These are phyloP conservation scores for Ascochyta lentis DNA, from an alignment of 2,329 filamentous ascomycete genomes.

Conservation along the genomic window DNA sequence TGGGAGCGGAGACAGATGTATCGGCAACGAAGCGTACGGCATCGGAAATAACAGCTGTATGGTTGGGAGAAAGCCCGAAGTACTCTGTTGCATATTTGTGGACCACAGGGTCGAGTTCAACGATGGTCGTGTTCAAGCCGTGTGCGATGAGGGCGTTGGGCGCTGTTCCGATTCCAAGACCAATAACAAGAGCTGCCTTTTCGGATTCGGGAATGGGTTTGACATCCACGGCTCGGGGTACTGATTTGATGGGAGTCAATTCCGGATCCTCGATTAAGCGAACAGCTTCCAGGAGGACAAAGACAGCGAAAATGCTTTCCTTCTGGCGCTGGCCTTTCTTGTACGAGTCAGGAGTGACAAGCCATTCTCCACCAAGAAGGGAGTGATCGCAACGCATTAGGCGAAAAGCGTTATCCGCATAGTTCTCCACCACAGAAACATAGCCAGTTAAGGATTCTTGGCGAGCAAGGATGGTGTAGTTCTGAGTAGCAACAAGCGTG, in stretches of 20 bases:
- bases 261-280: slow-evolving; percentile 69
- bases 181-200: slow-evolving; percentile 84
- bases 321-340: slow-evolving; percentile 61
- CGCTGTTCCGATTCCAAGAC: slow-evolving; percentile 90
- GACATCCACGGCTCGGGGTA: slow-evolving; percentile 44
- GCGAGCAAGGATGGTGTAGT: slow-evolving; percentile 80
- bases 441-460: slow-evolving; percentile 90
- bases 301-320: slow-evolving; percentile 95
- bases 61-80: slow-evolving; percentile 79
- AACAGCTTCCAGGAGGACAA: slow-evolving; percentile 92
- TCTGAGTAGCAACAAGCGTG: slow-evolving; percentile 64
- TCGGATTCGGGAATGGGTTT: slow-evolving; percentile 63
- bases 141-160: slow-evolving; percentile 86
- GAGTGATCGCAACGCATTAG: slow-evolving; percentile 94
- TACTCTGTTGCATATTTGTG: slow-evolving; percentile 82
- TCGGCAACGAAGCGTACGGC: slow-evolving; percentile 72
- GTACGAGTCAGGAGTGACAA: slow-evolving; percentile 57
- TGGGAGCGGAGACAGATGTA: slow-evolving; percentile 55
- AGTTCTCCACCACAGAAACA: slow-evolving; percentile 84
- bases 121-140: slow-evolving; percentile 88
- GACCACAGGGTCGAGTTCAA: slow-evolving; percentile 92
- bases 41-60: slow-evolving; percentile 81
- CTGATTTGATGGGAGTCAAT: slow-evolving; percentile 3
- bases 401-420: slow-evolving; percentile 69
- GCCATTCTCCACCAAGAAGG: slow-evolving; percentile 91